These are phyloP conservation scores for Sarocladiaceae sp. DNA, from an alignment of 2,329 filamentous ascomycete genomes.

Conservation along the genomic window DNA sequence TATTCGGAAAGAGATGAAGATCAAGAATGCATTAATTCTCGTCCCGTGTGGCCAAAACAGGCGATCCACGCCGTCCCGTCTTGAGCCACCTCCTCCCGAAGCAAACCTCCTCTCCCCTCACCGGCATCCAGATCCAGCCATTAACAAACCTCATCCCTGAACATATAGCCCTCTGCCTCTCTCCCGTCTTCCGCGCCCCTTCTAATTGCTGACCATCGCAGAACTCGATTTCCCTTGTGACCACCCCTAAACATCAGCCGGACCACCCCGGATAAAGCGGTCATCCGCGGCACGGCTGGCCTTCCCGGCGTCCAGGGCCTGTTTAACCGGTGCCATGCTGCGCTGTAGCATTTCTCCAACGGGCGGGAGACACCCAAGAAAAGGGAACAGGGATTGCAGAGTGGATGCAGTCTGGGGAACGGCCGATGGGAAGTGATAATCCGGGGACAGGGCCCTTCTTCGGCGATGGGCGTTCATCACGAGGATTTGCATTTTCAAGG, in stretches of 20 bases:
- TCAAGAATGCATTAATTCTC: not conserved
- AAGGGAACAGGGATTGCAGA: not conserved
- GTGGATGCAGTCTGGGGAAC: not conserved
- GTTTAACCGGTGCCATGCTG: not conserved
- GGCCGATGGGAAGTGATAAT: not conserved
- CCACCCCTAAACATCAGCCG: not conserved
- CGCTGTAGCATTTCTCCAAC: not conserved
- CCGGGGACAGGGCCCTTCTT: slow-evolving; percentile 3
- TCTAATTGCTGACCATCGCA: not conserved
- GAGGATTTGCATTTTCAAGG: not conserved
- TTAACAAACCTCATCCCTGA: not conserved
- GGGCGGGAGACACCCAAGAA: no score
- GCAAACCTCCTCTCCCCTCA: not conserved
- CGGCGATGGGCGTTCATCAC: not conserved
- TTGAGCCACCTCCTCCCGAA: not conserved
- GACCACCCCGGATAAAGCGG: not conserved
- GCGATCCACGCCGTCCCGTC: not conserved
- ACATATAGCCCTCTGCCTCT: not conserved
- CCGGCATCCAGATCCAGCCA: slow-evolving; percentile 2
- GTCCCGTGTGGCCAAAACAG: not conserved
- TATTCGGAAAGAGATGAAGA: not conserved
- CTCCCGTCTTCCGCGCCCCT: not conserved
- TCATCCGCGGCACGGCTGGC: not conserved
- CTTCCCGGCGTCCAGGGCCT: slow-evolving; percentile 1
- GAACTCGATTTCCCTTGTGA: not conserved